These are phyloP conservation scores for Tillandsia leiboldiana DNA, from an alignment of 176 grass and related monocot species.

Conservation along the genomic window DNA sequence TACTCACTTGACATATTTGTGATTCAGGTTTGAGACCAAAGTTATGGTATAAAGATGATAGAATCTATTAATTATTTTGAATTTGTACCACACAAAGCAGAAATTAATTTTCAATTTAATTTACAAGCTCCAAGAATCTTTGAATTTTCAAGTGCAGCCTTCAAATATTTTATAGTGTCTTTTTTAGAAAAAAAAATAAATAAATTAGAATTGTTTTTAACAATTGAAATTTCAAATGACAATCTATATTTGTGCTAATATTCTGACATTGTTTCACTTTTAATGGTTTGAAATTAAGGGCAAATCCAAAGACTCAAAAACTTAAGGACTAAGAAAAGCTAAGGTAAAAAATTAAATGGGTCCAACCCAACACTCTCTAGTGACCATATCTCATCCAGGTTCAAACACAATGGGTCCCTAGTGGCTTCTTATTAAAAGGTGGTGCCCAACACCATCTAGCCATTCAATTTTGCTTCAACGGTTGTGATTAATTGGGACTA, in stretches of 20 bases:
- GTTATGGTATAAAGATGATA: not conserved
- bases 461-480: not conserved
- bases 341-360: constrained; percentile 16
- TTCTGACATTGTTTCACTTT: not conserved
- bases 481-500: not conserved
- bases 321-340: constrained; percentile 51
- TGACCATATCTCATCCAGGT: constrained; percentile 13
- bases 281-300: not conserved
- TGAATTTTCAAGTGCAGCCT: constrained; percentile 7
- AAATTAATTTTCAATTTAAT: not conserved
- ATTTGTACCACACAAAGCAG: not conserved
- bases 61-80: not conserved
- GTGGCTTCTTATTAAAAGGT: not conserved
- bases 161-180: not conserved
- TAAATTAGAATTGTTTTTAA: too few relatives aligned
- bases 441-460: not conserved
- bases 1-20: not conserved
- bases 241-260: not conserved
- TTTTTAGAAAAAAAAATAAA: not conserved
- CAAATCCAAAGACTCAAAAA: constrained; percentile 17
- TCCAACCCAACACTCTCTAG: constrained; percentile 30
- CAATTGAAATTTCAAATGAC: too few relatives aligned
- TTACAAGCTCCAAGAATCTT: constrained; percentile 5
- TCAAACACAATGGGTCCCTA: not conserved
- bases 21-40: not conserved